Evolutionary conservation across 2,329 filamentous ascomycete species (phyloP).

Genomic region (Parafenestella ontariensis): DNA sequence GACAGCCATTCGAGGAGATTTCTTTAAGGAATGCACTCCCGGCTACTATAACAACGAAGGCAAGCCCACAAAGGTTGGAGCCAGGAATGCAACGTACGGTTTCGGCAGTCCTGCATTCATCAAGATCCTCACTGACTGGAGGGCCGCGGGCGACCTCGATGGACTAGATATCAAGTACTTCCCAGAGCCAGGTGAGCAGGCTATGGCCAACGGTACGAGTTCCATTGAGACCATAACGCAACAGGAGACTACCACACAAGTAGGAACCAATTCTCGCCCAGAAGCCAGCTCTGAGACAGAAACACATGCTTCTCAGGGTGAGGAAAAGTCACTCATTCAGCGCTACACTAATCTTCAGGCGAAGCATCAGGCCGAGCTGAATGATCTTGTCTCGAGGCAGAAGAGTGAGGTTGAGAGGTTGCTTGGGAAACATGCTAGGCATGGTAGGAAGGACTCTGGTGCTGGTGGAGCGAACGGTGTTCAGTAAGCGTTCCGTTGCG

Average conservation of each 20-base stretch:
- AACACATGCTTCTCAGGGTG: background rate
- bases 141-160: slow-evolving; percentile 32
- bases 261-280: background rate
- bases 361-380: slow-evolving; percentile 21
- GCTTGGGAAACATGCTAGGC: background rate
- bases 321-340: slow-evolving; percentile 6
- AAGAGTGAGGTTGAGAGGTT: slow-evolving; percentile 15
- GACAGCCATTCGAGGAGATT: slow-evolving; percentile 50
- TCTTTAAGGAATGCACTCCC: slow-evolving; percentile 60
- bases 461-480: background rate
- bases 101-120: slow-evolving; percentile 41
- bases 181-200: background rate
- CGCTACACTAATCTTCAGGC: slow-evolving; percentile 17
- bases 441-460: background rate
- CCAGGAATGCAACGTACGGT: slow-evolving; percentile 37
- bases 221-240: background rate
- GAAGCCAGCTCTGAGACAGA: background rate
- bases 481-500: background rate
- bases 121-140: slow-evolving; percentile 44
- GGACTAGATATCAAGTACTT: slow-evolving; percentile 37
- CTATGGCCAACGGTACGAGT: background rate
- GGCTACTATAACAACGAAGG: slow-evolving; percentile 57
- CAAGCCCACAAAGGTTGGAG: slow-evolving; percentile 18
- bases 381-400: slow-evolving; percentile 15
- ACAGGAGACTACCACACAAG: background rate